Base-by-base conservation (phyloP, 2,329 filamentous ascomycete species). In the Fusarium newnesense region DNA sequence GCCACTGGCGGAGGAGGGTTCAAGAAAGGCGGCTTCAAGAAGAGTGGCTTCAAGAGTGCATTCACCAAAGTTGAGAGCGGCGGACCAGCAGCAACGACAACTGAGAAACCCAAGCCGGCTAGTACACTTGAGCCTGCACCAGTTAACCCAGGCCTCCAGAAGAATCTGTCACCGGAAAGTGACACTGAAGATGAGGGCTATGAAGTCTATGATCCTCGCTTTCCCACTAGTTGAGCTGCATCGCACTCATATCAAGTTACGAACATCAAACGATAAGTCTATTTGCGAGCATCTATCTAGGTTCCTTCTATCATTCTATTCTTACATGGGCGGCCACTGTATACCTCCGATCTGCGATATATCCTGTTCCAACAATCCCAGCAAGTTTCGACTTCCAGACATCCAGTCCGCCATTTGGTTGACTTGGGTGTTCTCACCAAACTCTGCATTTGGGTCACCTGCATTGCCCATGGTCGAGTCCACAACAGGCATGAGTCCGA, bases 21-120 rank as follows among this genome's bases (percentile, higher is more conserved):
- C 75, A 93, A 91, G 78, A 92, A 91, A 77, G 88, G 88, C 2
- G 91, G 90, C 0, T 95, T 95, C 79, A 95, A 95, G 83, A 96
- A 96, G 79, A 91, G 92, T 3, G 94, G 93, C 0, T 95, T 95
- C 81, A 95, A 94, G 83, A 92, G 91, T 76, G 92, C 93, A 3
- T 93, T 95, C 83, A 87, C 88, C 9, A 83, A 89, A 3, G 86
- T 86, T 4, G 86, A 86, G 81, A 63, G 63, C 78, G 69, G 79
- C 9, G 78, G 79, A 11, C 30, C 76, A 9, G 78, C 78, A 18
- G 77, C 78, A 16, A 82, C 83, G 66, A 84, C 83, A 36, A 85
- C 85, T 28, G 81, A 83, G 2, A 80, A 83, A 24, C 82, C 83
- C 34, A 83, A 84, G 70, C 26, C 77, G 2, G 66, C 56, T 19